Conservation (phyloP, 2,329 filamentous ascomycete genomes). For the Sclerotinia nivalis region DNA sequence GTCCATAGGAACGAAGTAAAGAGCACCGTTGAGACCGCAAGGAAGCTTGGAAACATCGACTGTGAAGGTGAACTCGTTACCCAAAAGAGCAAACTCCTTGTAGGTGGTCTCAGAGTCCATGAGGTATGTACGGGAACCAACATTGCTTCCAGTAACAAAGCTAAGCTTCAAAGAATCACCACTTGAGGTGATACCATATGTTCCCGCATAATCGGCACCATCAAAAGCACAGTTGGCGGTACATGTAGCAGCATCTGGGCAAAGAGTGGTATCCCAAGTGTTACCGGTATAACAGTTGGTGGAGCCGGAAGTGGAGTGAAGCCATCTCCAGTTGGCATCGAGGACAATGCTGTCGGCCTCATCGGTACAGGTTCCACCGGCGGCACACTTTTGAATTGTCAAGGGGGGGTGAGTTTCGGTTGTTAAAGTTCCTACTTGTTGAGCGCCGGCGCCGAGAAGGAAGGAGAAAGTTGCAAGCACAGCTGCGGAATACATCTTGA, state of each 20-base stretch:
- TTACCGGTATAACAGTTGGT: slow-evolving; percentile 41
- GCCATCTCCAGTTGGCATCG: slow-evolving; percentile 45
- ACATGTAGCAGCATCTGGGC: slow-evolving; percentile 52
- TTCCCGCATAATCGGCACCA: slow-evolving; percentile 49
- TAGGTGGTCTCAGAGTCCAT: slow-evolving; percentile 51
- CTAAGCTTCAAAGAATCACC: slow-evolving; percentile 43
- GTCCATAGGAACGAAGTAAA: slow-evolving; percentile 67
- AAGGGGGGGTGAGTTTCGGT: slow-evolving; percentile 54
- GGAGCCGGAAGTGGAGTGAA: slow-evolving; percentile 44
- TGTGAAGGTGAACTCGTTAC: slow-evolving; percentile 58
- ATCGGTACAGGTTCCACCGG: slow-evolving; percentile 45
- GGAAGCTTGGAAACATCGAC: slow-evolving; percentile 67
- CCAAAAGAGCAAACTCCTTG: slow-evolving; percentile 57
- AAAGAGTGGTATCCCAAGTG: slow-evolving; percentile 47
- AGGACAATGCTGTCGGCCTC: slow-evolving; percentile 52
- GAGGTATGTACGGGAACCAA: slow-evolving; percentile 48
- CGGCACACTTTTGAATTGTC: slow-evolving; percentile 32
- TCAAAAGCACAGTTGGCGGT: slow-evolving; percentile 57
- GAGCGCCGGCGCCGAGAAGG: slow-evolving; percentile 30
- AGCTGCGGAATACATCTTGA: slow-evolving; percentile 17
- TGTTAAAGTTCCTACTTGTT: slow-evolving; percentile 45
- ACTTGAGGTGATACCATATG: slow-evolving; percentile 45
- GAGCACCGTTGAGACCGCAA: slow-evolving; percentile 70
- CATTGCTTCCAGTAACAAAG: slow-evolving; percentile 28
- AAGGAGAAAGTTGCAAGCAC: slow-evolving; percentile 20